phyloP scores from a whole-genome alignment of 495 filamentous ascomycete genomes.

The Aspergillus steynii region DNA sequence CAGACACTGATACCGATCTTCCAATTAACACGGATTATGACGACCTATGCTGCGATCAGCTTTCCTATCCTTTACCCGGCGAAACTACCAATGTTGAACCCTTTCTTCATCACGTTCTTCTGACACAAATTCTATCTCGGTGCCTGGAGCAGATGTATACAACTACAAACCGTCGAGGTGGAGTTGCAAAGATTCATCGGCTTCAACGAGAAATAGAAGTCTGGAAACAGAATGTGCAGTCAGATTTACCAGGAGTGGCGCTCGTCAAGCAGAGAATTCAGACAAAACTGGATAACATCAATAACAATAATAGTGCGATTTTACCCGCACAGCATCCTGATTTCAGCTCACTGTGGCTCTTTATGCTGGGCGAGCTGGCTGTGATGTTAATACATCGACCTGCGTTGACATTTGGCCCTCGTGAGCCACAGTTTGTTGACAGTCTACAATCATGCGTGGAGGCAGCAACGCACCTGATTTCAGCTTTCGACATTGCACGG shows the following conservation, averaged over 20 bases:
- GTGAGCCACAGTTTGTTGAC: background rate
- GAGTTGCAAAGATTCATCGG: background rate
- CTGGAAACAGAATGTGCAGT: constrained; percentile 1
- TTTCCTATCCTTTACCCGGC: constrained; percentile 2
- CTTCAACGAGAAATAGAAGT: constrained; percentile 2
- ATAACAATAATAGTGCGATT: background rate
- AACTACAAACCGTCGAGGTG: constrained; percentile 2
- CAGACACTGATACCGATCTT: constrained; percentile 2
- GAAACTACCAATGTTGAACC: constrained; percentile 1
- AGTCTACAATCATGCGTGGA: constrained; percentile 3
- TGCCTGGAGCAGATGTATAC: constrained; percentile 5
- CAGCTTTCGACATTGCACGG: background rate
- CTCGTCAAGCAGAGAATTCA: background rate
- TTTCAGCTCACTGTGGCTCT: background rate
- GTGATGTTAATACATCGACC: background rate
- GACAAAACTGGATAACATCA: background rate
- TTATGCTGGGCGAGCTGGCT: background rate
- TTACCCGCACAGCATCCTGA: background rate
- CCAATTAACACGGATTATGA: constrained; percentile 4
- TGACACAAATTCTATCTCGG: background rate
- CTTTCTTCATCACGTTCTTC: background rate
- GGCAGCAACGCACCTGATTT: background rate
- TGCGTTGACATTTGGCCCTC: constrained; percentile 2
- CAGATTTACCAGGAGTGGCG: background rate
- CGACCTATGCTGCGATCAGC: background rate